These are phyloP conservation scores for Bodo saltans DNA, from an alignment of 78 protist species.

Conservation along the genomic window DNA sequence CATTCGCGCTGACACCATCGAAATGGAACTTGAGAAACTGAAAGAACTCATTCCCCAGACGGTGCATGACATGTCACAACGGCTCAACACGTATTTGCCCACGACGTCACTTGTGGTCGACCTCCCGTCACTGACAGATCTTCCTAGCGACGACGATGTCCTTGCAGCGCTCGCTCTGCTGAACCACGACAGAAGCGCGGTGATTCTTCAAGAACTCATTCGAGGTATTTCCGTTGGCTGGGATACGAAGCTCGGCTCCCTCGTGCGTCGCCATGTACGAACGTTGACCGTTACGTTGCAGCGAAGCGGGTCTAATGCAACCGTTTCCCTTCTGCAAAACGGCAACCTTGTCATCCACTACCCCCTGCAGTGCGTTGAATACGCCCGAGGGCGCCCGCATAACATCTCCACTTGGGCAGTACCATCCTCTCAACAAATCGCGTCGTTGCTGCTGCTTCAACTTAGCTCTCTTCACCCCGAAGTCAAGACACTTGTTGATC, in stretches of 20 bases:
- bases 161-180: background rate
- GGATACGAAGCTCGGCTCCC: constrained; percentile 10
- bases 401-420: background rate
- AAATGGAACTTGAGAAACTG: background rate
- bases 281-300: background rate
- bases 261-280: background rate
- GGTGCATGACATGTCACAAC: background rate
- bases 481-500: background rate
- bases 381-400: background rate
- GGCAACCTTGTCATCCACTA: background rate
- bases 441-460: background rate
- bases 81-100: constrained; percentile 12
- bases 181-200: background rate
- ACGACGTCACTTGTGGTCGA: background rate
- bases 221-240: constrained; percentile 9
- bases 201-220: constrained; percentile 10
- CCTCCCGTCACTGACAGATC: background rate
- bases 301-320: background rate
- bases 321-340: background rate
- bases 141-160: background rate
- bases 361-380: background rate
- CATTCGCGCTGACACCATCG: background rate
- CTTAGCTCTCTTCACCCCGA: background rate
- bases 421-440: background rate
- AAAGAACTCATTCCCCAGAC: background rate